A percentile compares a stretch with the other conserved stretches of the same genome.
Conservation (phyloP, 345 rosid species). For the Carallia brachiata region DNA sequence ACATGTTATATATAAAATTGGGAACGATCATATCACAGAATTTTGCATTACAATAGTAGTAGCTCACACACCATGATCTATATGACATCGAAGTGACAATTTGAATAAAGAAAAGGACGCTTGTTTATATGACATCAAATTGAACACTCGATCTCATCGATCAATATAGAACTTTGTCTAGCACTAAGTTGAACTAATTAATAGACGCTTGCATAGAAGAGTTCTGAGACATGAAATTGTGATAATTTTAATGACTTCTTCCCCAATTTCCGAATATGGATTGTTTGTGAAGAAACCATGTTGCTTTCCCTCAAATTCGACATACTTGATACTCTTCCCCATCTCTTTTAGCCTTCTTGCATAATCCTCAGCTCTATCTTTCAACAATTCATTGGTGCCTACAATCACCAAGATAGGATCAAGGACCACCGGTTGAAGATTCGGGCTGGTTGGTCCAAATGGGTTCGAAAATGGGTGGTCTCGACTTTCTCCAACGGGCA, state of each 20-base stretch:
- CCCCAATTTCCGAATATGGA: slow-evolving; percentile 47
- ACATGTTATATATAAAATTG: too few species aligned
- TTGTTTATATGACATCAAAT: too few species aligned
- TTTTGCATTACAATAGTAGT: too few species aligned
- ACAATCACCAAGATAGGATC: slow-evolving; percentile 67
- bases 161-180: too few species aligned
- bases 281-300: slow-evolving; percentile 69
- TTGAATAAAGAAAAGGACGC: too few species aligned
- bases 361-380: slow-evolving; percentile 70
- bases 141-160: too few species aligned
- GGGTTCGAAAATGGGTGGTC: slow-evolving; percentile 83
- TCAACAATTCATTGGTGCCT: slow-evolving; percentile 62
- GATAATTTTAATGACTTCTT: slow-evolving; percentile 39
- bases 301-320: slow-evolving; percentile 57
- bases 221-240: slow-evolving; percentile 40
- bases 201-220: slow-evolving; percentile 5
- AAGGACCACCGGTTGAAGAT: slow-evolving; percentile 37
- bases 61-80: too few species aligned
- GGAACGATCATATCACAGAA: too few species aligned
- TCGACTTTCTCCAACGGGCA: slow-evolving; percentile 63
- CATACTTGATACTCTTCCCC: slow-evolving; percentile 54
- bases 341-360: slow-evolving; percentile 47
- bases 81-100: too few species aligned
- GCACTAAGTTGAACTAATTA: too few species aligned
- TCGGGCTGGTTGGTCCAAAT: slow-evolving; percentile 61